Conservation (phyloP, 371 early-diverging fungal species). For the Mucor lusitanicus region DNA sequence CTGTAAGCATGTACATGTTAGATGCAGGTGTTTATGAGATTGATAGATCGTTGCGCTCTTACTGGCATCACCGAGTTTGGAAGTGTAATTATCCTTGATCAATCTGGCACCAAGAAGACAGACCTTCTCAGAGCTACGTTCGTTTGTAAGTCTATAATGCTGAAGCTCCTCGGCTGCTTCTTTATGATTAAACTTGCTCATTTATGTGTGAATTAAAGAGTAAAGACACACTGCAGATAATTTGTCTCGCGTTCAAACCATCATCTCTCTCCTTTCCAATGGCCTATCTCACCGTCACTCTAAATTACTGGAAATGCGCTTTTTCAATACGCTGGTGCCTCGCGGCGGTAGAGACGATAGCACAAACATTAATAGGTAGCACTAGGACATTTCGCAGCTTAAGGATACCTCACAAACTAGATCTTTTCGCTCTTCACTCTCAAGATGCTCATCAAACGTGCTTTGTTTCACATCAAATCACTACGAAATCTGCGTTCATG, state of each 20-base stretch:
- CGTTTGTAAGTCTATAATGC: constrained; percentile 37
- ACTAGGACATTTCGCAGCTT: too few relatives aligned
- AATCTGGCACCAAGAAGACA: constrained; percentile 38
- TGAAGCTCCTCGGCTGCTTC: constrained; percentile 42
- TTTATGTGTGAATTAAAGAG: constrained; percentile 4
- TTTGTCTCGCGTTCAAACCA: background rate
- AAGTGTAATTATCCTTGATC: constrained; percentile 36
- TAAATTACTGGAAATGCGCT: background rate
- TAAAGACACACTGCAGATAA: background rate
- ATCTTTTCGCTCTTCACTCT: too few relatives aligned
- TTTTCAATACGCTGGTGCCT: background rate
- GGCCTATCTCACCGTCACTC: background rate
- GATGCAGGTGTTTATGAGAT: background rate
- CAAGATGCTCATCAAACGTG: too few relatives aligned
- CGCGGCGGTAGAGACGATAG: too few relatives aligned
- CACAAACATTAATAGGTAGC: too few relatives aligned
- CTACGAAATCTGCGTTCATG: too few relatives aligned
- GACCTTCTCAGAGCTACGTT: constrained; percentile 39
- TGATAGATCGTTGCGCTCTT: background rate
- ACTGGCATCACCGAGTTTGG: constrained; percentile 47
- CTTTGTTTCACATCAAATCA: too few relatives aligned
- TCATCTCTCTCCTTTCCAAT: background rate
- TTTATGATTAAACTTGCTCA: constrained; percentile 37
- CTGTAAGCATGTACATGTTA: constrained; percentile 32
- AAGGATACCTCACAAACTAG: too few relatives aligned